These are phyloP conservation scores for Teratosphaeriaceae sp. DNA, from an alignment of 2,329 filamentous ascomycete species.

Conservation along the genomic window DNA sequence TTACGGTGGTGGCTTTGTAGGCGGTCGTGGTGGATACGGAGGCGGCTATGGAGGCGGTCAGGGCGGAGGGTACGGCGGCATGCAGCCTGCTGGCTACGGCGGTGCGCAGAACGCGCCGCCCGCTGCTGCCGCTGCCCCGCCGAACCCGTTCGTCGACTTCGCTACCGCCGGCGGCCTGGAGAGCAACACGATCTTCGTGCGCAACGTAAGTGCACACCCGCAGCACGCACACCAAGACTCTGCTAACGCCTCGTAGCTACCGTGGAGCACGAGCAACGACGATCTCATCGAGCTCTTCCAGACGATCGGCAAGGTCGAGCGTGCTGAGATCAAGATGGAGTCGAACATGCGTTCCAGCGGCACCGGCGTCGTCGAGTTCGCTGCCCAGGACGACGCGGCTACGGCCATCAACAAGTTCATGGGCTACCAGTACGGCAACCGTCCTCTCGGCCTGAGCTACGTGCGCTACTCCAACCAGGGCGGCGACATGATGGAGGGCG, in stretches of 20 bases:
- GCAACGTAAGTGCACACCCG: conserved; percentile 81
- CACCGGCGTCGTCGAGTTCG: conserved; percentile 94
- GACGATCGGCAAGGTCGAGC: conserved; percentile 95
- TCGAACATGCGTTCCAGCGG: conserved; percentile 91
- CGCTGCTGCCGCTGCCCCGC: conserved; percentile 48
- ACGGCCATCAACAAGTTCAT: conserved; percentile 96
- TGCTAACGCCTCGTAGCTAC: conserved; percentile 56
- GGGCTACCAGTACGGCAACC: conserved; percentile 93
- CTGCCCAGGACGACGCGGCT: conserved; percentile 73
- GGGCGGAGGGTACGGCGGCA: conserved; percentile 46
- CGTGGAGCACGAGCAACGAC: conserved; percentile 98
- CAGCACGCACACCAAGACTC: conserved; percentile 14
- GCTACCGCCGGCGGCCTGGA: conserved; percentile 81
- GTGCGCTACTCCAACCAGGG: conserved; percentile 80
- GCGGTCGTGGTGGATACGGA: conserved; percentile 51
- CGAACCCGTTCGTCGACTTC: conserved; percentile 91
- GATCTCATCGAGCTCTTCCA: conserved; percentile 94
- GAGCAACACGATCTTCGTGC: conserved; percentile 83
- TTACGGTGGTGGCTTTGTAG: conserved; percentile 41
- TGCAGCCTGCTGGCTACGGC: conserved; percentile 26
- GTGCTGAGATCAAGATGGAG: conserved; percentile 99
- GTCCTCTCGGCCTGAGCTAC: conserved; percentile 85
- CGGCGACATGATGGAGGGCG: conserved; percentile 67
- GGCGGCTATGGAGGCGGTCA: conserved; percentile 49
- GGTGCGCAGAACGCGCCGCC: conserved; percentile 32